Percentiles rank a stretch among this genome's conserved stretches.
Conservation (phyloP, 2,329 filamentous ascomycete species). For the Rhexocercosporidium sp. region DNA sequence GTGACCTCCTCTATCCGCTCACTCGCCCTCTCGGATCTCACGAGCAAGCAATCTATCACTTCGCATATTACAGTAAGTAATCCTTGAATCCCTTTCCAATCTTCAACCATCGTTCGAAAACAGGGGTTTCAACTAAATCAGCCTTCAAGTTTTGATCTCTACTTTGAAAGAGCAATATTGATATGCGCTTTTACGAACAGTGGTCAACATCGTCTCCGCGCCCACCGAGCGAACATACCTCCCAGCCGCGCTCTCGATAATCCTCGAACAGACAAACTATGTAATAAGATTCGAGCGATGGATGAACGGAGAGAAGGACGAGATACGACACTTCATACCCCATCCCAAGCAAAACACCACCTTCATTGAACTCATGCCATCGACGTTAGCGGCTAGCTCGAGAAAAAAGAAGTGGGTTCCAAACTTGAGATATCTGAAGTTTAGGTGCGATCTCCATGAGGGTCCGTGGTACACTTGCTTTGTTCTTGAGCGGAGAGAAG, state of each 20-base stretch:
- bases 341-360: background rate
- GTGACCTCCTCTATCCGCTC: conserved; percentile 1
- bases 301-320: background rate
- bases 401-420: background rate
- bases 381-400: background rate
- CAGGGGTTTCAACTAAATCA: background rate
- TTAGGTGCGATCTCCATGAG: conserved; percentile 15
- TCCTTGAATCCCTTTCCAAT: background rate
- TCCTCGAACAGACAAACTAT: conserved; percentile 1
- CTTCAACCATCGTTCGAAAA: background rate
- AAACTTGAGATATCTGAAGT: conserved; percentile 13
- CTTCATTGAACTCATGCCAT: background rate
- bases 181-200: background rate
- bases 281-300: conserved; percentile 12
- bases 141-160: background rate
- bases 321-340: background rate
- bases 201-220: background rate
- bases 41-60: conserved; percentile 2
- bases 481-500: background rate
- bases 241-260: background rate
- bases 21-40: background rate
- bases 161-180: background rate
- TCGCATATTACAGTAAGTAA: conserved; percentile 6
- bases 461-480: conserved; percentile 8
- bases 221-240: background rate